phyloP scores from a whole-genome alignment of 2,329 filamentous ascomycete species.

The Boeremia exigua region DNA sequence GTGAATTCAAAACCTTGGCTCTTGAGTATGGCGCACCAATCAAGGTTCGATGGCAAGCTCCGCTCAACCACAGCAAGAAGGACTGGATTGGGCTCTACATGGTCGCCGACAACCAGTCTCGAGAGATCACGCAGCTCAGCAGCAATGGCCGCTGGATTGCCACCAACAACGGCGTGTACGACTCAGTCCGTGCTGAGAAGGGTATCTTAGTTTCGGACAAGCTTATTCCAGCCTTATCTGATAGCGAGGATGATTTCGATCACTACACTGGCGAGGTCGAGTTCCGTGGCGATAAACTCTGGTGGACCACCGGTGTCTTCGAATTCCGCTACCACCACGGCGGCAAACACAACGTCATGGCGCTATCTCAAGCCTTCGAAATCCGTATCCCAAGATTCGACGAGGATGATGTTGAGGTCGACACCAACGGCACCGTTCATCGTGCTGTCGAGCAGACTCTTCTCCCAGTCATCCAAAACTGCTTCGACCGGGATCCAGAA shows the following conservation, averaged over 20 bases:
- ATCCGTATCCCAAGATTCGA: conserved; percentile 83
- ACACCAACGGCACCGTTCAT: conserved; percentile 67
- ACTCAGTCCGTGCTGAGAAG: conserved; percentile 74
- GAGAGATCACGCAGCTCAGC: conserved; percentile 81
- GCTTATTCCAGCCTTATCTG: conserved; percentile 54
- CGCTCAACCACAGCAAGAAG: conserved; percentile 82
- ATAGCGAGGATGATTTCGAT: conserved; percentile 60
- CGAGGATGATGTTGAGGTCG: conserved; percentile 69
- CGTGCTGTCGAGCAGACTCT: conserved; percentile 76
- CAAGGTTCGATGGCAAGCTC: conserved; percentile 87
- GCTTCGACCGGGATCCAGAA: conserved; percentile 88
- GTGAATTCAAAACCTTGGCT: conserved; percentile 73
- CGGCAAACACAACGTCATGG: conserved; percentile 90
- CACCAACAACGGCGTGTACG: conserved; percentile 77
- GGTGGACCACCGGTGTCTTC: conserved; percentile 96
- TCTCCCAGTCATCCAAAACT: conserved; percentile 85
- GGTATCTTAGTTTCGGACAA: conserved; percentile 77
- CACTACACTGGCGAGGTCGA: conserved; percentile 80
- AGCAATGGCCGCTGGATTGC: conserved; percentile 91
- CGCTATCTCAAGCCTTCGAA: conserved; percentile 91
- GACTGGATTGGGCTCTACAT: conserved; percentile 98
- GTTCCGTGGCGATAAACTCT: conserved; percentile 91
- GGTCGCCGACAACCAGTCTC: conserved; percentile 89
- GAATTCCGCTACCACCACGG: conserved; percentile 98
- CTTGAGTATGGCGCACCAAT: conserved; percentile 92